These are phyloP conservation scores for Phlebopus sp. DNA, from an alignment of 1,284 basidiomycete species.

Conservation along the genomic window DNA sequence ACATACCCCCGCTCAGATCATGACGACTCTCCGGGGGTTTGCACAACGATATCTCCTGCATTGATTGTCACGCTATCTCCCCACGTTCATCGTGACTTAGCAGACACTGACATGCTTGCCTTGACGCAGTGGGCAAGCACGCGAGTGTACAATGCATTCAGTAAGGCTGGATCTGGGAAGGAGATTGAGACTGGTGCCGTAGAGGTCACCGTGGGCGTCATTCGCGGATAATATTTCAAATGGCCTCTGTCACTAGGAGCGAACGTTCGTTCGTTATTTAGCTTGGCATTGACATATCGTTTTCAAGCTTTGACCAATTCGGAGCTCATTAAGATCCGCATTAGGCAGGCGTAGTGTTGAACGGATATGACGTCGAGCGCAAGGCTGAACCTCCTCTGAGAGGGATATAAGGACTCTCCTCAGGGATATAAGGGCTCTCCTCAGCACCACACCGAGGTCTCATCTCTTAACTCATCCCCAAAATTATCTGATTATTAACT, in stretches of 20 bases:
- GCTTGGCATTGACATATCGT: neutral
- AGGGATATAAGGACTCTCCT: conserved; percentile 20
- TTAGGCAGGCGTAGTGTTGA: conserved; percentile 12
- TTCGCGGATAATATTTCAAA: conserved; percentile 32
- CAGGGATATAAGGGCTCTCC: too few species aligned
- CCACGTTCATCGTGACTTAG: conserved; percentile 67
- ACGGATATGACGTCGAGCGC: conserved; percentile 6
- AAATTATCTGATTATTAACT: neutral
- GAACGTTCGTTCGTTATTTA: too few species aligned
- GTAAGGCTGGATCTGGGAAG: conserved; percentile 30
- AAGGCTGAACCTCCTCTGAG: conserved; percentile 9
- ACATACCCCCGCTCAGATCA: neutral
- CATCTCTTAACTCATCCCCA: neutral
- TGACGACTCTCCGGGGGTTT: neutral
- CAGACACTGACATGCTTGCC: conserved; percentile 70
- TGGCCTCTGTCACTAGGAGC: too few species aligned
- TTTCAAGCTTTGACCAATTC: too few species aligned
- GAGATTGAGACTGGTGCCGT: conserved; percentile 31
- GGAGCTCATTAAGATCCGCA: neutral
- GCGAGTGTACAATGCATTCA: conserved; percentile 47
- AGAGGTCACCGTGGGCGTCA: conserved; percentile 51
- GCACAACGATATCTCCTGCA: conserved; percentile 33
- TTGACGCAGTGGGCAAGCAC: conserved; percentile 75
- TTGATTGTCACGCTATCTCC: conserved; percentile 82
- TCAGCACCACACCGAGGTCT: too few species aligned